Base-by-base conservation (phyloP, 768 basidiomycete genomes). In the Mycena belliarum region DNA sequence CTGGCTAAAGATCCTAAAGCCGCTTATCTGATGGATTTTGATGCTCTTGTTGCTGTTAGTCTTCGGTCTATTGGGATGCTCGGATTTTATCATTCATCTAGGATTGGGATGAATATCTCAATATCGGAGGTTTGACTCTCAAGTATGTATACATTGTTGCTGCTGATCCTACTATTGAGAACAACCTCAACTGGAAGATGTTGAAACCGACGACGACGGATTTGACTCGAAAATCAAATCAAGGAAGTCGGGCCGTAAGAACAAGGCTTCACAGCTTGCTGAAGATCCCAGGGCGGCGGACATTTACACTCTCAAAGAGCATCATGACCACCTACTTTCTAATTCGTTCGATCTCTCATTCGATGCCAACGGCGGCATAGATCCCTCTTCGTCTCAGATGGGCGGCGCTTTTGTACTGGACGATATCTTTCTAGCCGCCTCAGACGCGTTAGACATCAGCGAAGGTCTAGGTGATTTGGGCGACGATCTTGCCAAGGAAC, bases 401-500 rank as follows among this genome's bases (percentile, higher is more conserved):
- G 82, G 75, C 12, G 78, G 69, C 18, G 75, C 71, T 15, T 81
- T 85, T 38, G 76, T 67, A 3, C 79, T 83, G 33, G 77, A 81
- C 29, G 85, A 86, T 59, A 79, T 82, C 40, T 75, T 82, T 37
- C 79, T 87, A 49, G 72, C 66, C 2, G 70, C 76, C 10, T 77
- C 80, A 20, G 88, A 84, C 52, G 85, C 76, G 21, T 65, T 85
- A 23, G 88, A 83, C 58, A 66, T 86, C 18, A 80, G 73, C n/a
- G 81, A 76, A 8, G 85, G 80, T 21, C 70, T 92, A 18, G 88
- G 85, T 4, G 85, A 80, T 21, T 70, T 92, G 18, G 88, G 85
- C 4, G 89, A 90, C 44, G 91, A 92, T 63, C 73, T 93, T 25
- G 88, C 87, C 9, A 79, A 77, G 59, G 90, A 93, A 64, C 76